These are phyloP conservation scores for Phyllosticta citribraziliensis DNA, from an alignment of 2,329 filamentous ascomycete species.

Conservation along the genomic window DNA sequence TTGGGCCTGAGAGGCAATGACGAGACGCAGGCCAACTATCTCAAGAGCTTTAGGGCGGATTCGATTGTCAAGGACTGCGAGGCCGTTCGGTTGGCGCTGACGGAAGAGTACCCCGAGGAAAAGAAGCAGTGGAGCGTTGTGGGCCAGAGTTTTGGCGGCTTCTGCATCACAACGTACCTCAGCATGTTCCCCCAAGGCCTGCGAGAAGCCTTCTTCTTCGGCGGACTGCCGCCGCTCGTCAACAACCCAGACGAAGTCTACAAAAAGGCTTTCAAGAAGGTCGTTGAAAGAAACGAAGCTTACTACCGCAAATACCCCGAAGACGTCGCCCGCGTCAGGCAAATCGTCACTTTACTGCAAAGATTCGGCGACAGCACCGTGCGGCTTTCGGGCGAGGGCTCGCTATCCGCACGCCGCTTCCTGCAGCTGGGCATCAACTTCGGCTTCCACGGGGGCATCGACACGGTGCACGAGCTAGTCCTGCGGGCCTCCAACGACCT, in stretches of 20 bases:
- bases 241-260: conserved; percentile 68
- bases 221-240: conserved; percentile 65
- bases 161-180: conserved; percentile 74
- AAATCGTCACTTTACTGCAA: conserved; percentile 55
- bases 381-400: conserved; percentile 60
- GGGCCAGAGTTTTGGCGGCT: conserved; percentile 88
- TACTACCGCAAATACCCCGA: conserved; percentile 84
- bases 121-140: conserved; percentile 76
- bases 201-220: conserved; percentile 72
- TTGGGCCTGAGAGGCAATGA: conserved; percentile 54
- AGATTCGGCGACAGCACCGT: conserved; percentile 47
- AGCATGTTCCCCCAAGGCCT: conserved; percentile 69
- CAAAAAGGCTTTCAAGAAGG: conserved; percentile 56
- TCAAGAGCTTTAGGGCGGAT: conserved; percentile 79
- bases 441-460: conserved; percentile 68
- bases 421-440: conserved; percentile 69
- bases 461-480: conserved; percentile 64
- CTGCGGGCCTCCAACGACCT: conserved; percentile 63
- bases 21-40: conserved; percentile 64
- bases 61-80: conserved; percentile 85
- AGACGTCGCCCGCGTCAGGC: conserved; percentile 59
- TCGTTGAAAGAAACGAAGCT: conserved; percentile 60
- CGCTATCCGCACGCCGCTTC: conserved; percentile 63
- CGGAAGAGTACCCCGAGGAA: conserved; percentile 55
- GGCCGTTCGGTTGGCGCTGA: conserved; percentile 68